Conservation (phyloP, 495 filamentous ascomycete genomes). For the Wilcoxina mikolae region DNA sequence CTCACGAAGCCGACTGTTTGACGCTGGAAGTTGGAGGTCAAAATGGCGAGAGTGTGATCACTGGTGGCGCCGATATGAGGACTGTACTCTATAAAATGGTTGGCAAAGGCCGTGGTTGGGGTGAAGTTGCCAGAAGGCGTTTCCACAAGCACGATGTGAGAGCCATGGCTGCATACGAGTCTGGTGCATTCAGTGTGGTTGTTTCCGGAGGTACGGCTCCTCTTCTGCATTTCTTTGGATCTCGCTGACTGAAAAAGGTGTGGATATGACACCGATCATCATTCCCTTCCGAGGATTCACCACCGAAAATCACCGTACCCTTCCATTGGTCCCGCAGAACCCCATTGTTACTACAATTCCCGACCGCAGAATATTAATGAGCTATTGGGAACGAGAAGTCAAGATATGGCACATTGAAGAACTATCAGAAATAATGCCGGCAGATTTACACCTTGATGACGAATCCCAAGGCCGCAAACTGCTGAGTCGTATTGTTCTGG, state of each 20-base stretch:
- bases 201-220: conserved; percentile 69
- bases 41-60: conserved; percentile 74
- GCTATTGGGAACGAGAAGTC: conserved; percentile 86
- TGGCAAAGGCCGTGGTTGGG: conserved; percentile 49
- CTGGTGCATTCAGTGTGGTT: conserved; percentile 63
- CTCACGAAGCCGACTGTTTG: conserved; percentile 79
- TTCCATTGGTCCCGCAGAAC: conserved; percentile 67
- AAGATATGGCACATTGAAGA: conserved; percentile 60
- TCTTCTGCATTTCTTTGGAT: not conserved
- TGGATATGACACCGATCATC: conserved; percentile 69
- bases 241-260: conserved; percentile 39
- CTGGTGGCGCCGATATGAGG: conserved; percentile 77
- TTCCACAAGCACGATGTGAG: conserved; percentile 91
- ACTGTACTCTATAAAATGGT: conserved; percentile 61
- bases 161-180: conserved; percentile 80
- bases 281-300: conserved; percentile 66
- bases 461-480: conserved; percentile 28
- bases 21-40: conserved; percentile 56
- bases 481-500: conserved; percentile 28
- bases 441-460: conserved; percentile 31
- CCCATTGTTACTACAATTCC: conserved; percentile 55
- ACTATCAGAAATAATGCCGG: conserved; percentile 31
- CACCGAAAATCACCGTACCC: conserved; percentile 60
- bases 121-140: conserved; percentile 62
- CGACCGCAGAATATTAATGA: conserved; percentile 57